phyloP scores from a whole-genome alignment of 2,329 filamentous ascomycete species.

The Colletotrichum euphorbiae region DNA sequence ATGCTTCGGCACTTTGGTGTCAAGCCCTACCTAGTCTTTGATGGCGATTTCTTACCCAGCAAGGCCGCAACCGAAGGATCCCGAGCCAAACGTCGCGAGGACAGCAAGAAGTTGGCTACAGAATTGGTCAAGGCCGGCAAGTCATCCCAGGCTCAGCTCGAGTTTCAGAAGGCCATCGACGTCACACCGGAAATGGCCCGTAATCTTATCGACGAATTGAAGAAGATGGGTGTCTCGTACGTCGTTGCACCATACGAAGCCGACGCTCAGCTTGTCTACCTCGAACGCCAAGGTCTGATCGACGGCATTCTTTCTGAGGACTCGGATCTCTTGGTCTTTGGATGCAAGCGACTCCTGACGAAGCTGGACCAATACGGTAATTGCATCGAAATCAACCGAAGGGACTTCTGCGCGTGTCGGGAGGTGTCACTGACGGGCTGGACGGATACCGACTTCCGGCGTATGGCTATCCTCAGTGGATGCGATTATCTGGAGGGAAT shows the following conservation, averaged over 20 bases:
- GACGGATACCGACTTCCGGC: constrained; percentile 90
- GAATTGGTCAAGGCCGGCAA: constrained; percentile 87
- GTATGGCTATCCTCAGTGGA: constrained; percentile 96
- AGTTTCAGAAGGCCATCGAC: constrained; percentile 95
- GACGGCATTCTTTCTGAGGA: constrained; percentile 94
- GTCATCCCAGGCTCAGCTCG: constrained; percentile 80
- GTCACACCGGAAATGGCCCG: constrained; percentile 97
- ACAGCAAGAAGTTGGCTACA: constrained; percentile 79
- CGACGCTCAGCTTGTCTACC: constrained; percentile 94
- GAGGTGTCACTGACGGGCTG: constrained; percentile 92
- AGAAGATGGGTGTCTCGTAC: constrained; percentile 82
- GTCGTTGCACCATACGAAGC: constrained; percentile 97
- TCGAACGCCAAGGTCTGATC: constrained; percentile 87
- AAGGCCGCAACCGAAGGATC: constrained; percentile 89
- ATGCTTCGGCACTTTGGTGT: constrained; percentile 96
- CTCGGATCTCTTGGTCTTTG: constrained; percentile 95
- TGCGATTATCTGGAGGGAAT: constrained; percentile 95
- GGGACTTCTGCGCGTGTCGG: constrained; percentile 87
- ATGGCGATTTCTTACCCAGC: constrained; percentile 94
- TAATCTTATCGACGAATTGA: constrained; percentile 90
- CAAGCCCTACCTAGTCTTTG: constrained; percentile 95
- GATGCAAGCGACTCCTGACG: constrained; percentile 88
- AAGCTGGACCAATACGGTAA: constrained; percentile 96
- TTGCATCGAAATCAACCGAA: constrained; percentile 90
- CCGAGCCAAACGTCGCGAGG: constrained; percentile 78